Evolutionary conservation across 148 eudicot species (phyloP).

Genomic region (Spergularia marina): DNA sequence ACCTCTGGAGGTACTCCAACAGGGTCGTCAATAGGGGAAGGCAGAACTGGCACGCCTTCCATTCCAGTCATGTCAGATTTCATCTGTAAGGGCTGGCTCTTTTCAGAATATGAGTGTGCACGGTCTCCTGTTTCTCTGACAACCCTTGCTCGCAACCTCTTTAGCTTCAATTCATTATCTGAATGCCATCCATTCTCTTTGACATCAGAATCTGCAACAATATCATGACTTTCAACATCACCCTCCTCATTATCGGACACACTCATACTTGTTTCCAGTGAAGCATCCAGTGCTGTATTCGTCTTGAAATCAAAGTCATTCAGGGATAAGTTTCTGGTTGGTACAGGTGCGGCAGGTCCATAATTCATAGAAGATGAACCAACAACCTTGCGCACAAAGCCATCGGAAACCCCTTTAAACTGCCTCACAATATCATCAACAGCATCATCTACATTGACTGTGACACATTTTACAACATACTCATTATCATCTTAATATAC

Average conservation of each 20-base stretch:
- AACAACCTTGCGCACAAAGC: constrained; percentile 66
- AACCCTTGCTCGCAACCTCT: constrained; percentile 56
- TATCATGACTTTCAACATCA: constrained; percentile 44
- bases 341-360: constrained; percentile 36
- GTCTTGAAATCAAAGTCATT: constrained; percentile 49
- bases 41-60: constrained; percentile 35
- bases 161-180: constrained; percentile 67
- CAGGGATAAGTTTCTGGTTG: constrained; percentile 53
- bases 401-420: constrained; percentile 94
- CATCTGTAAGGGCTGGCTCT: constrained; percentile 21
- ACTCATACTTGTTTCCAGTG: constrained; percentile 51
- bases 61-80: constrained; percentile 35
- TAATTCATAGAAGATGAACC: constrained; percentile 51
- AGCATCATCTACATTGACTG: constrained; percentile 97
- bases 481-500: neutral
- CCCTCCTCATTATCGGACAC: constrained; percentile 70
- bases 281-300: constrained; percentile 43
- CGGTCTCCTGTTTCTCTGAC: constrained; percentile 34
- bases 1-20: constrained; percentile 92
- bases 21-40: constrained; percentile 54
- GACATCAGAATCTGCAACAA: constrained; percentile 34
- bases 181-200: constrained; percentile 70
- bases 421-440: constrained; percentile 96
- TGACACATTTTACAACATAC: constrained; percentile 1
- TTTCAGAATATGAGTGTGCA: constrained; percentile 38